phyloP scores from a whole-genome alignment of 768 basidiomycete genomes.

The Suillus spraguei region DNA sequence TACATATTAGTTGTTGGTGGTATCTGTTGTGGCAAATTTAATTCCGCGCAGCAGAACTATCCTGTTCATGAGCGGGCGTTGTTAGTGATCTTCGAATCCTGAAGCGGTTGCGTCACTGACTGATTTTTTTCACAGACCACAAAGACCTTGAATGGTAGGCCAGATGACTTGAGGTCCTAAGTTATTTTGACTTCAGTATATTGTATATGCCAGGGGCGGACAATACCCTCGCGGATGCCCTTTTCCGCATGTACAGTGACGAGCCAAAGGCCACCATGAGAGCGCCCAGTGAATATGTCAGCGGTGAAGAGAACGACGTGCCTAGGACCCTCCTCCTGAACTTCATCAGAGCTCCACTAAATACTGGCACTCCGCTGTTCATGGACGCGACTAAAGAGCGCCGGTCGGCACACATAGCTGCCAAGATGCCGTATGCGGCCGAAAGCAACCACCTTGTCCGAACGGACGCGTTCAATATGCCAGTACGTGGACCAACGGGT shows the following conservation, averaged over 20 bases:
- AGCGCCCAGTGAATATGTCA: conserved; percentile 20
- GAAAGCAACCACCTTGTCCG: too few relatives aligned
- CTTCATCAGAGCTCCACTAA: too few relatives aligned
- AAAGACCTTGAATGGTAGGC: conserved; percentile 26
- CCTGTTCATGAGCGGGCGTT: conserved; percentile 24
- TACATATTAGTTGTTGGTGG: too few relatives aligned
- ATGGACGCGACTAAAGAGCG: too few relatives aligned
- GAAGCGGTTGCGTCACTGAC: conserved; percentile 28
- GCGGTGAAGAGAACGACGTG: conserved; percentile 21
- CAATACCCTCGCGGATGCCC: conserved; percentile 22
- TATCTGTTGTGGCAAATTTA: conserved; percentile 34
- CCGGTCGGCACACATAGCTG: too few relatives aligned
- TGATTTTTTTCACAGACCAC: conserved; percentile 30
- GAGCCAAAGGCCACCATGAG: conserved; percentile 1
- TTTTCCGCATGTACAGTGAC: conserved; percentile 33
- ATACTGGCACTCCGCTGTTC: too few relatives aligned
- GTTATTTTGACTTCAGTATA: conserved; percentile 30
- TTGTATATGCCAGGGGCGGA: too few relatives aligned
- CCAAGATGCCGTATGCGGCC: too few relatives aligned
- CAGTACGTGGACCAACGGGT: too few relatives aligned
- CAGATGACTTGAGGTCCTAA: conserved; percentile 34
- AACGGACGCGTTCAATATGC: too few relatives aligned
- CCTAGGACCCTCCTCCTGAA: too few relatives aligned
- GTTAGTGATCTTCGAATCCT: conserved; percentile 27
- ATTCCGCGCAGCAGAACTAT: conserved; percentile 31